phyloP scores from a whole-genome alignment of 371 early-diverging fungal species.

The Apophysomyces elegans region DNA sequence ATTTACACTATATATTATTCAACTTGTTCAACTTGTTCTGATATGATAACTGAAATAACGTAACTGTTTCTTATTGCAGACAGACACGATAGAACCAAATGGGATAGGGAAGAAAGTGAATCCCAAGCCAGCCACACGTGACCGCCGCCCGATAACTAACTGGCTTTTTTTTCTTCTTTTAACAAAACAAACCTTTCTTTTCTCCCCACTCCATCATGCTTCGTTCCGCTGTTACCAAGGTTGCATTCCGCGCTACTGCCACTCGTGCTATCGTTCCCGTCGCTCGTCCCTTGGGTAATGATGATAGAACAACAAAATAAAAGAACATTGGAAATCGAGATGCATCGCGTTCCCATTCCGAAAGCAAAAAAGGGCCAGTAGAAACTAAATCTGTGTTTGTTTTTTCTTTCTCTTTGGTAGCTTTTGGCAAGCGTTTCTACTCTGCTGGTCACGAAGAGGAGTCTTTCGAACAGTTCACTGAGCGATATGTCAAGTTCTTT shows the following conservation, averaged over 20 bases:
- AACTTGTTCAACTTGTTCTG: too few relatives aligned
- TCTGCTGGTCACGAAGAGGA: conserved; percentile 78
- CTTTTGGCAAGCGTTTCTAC: conserved; percentile 56
- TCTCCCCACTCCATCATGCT: conserved; percentile 53
- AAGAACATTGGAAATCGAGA: too few relatives aligned
- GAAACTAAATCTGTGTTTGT: too few relatives aligned
- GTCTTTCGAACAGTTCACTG: conserved; percentile 80
- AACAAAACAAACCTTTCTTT: conserved; percentile 10
- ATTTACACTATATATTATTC: too few relatives aligned
- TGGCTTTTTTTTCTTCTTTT: conserved; percentile 20
- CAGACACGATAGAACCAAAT: background rate
- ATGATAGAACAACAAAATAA: conserved; percentile 16
- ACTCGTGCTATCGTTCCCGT: conserved; percentile 36
- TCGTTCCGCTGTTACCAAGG: conserved; percentile 53
- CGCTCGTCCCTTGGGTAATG: conserved; percentile 35
- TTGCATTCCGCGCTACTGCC: conserved; percentile 42
- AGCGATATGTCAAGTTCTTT: conserved; percentile 87
- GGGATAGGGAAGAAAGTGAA: background rate
- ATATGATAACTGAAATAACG: too few relatives aligned
- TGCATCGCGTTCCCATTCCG: background rate
- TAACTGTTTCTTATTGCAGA: too few relatives aligned
- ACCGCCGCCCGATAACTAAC: background rate
- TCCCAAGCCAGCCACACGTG: conserved; percentile 8
- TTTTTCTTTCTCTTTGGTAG: conserved; percentile 19
- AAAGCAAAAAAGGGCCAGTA: background rate